Evolutionary conservation across 2,329 filamentous ascomycete genomes (phyloP).

Genomic region (Periconia sp.): DNA sequence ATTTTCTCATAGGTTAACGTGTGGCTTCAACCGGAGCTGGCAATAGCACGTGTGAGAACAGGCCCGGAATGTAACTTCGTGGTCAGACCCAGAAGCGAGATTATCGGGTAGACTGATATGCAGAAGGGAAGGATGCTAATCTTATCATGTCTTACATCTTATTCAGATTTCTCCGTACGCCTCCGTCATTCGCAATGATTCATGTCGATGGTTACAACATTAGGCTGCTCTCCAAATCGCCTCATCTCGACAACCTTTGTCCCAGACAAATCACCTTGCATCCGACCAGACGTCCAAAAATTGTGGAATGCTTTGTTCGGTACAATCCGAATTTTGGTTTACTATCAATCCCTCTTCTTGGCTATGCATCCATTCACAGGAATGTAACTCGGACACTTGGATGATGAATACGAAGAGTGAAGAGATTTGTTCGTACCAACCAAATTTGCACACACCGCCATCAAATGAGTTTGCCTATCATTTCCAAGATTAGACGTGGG

Average conservation of each 20-base stretch:
- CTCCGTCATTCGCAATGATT: background rate
- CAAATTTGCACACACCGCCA: background rate
- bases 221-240: background rate
- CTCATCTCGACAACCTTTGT: background rate
- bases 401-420: background rate
- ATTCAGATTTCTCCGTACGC: background rate
- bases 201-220: background rate
- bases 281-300: slow-evolving; percentile 7
- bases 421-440: background rate
- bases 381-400: slow-evolving; percentile 4
- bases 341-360: slow-evolving; percentile 3
- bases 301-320: slow-evolving; percentile 7
- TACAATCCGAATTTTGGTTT: background rate
- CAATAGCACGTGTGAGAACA: background rate
- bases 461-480: background rate
- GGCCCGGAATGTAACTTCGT: background rate
- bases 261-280: slow-evolving; percentile 10
- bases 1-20: too few relatives aligned
- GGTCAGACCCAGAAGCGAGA: slow-evolving; percentile 1
- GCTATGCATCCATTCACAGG: background rate
- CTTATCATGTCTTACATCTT: slow-evolving; percentile 1
- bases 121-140: background rate
- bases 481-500: slow-evolving; percentile 1
- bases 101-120: background rate
- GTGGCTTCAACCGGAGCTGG: background rate